These are phyloP conservation scores for Wickerhamomyces chambardii DNA, from an alignment of 805 yeast species.

Conservation along the genomic window DNA sequence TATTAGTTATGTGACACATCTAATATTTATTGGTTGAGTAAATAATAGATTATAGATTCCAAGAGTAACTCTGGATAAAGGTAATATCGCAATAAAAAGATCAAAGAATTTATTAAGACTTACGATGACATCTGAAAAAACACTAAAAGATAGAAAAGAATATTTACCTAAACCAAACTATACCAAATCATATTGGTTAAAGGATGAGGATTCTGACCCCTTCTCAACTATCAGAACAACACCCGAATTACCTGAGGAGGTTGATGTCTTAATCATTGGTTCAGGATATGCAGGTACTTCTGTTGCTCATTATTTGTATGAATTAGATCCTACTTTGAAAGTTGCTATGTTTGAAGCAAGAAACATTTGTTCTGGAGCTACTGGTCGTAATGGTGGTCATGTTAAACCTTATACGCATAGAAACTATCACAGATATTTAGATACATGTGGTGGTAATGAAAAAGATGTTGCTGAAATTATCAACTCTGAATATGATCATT, in stretches of 20 bases:
- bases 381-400: constrained; percentile 43
- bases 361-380: constrained; percentile 31
- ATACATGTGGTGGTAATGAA: background rate
- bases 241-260: constrained; percentile 22
- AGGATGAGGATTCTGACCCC: constrained; percentile 1
- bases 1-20: no score
- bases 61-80: no score
- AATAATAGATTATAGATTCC: no score
- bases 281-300: constrained; percentile 37
- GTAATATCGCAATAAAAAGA: no score
- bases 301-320: constrained; percentile 24
- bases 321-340: constrained; percentile 15
- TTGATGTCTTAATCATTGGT: constrained; percentile 32
- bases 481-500: constrained; percentile 27
- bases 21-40: no score
- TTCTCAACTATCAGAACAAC: constrained; percentile 1
- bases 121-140: no score
- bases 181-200: constrained; percentile 5
- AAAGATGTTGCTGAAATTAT: constrained; percentile 25
- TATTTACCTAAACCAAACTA: constrained; percentile 10
- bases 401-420: constrained; percentile 25
- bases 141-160: background rate
- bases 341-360: constrained; percentile 32
- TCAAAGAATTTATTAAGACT: no score
- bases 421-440: constrained; percentile 3